Evolutionary conservation across 2,329 filamentous ascomycete species (phyloP), one percentile per base, ranked within the genome.

Genomic region (Colletotrichum cuscutae): DNA sequence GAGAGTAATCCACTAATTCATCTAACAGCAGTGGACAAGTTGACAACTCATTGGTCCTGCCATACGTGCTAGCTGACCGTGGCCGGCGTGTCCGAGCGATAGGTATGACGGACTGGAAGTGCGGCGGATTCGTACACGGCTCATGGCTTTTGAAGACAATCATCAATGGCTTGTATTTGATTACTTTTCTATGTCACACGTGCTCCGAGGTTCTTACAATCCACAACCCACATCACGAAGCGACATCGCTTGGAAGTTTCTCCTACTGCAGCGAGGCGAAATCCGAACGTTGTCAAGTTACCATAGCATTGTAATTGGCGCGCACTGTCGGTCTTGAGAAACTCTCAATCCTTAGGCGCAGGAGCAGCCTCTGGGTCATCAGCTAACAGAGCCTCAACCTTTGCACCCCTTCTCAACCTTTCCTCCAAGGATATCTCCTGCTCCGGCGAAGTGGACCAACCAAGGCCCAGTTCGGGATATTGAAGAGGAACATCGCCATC

Each of bases 381-480:
- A 1, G 78, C 77, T 24, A 81, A 64, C n/a, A 80, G 32, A 19
- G 77, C 77, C 67, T 81, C 80, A 24, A 81, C 72, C 72, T 78
- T 66, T 1, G 79, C 79, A 9, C 80, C 80, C 15, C 71, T 76
- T 32, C 53, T 77, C 5, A 77, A 77, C 59, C 80, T 77, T 57
- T 81, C 79, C n/a, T 80, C 79, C 2, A 80, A 61, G 2, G 80
- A 78, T 2, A 79, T 22, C 42, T 81, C 79, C n/a, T 78, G 65
- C n/a, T 76, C 70, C 2, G 77, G 76, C 4, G 76, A 71, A 2
- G 76, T 73, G 6, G 79, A 80, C 79, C 79, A 80, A 1, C 79
- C 79, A 5, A 80, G 75, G 2, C 79, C 75, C 46, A 81, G 61
- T 49, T 81, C 77, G 0, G 80, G 79, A 59, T 81, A 81, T 65